These are phyloP conservation scores for Penicillium sp. DNA, from an alignment of 2,329 filamentous ascomycete species.

Conservation along the genomic window DNA sequence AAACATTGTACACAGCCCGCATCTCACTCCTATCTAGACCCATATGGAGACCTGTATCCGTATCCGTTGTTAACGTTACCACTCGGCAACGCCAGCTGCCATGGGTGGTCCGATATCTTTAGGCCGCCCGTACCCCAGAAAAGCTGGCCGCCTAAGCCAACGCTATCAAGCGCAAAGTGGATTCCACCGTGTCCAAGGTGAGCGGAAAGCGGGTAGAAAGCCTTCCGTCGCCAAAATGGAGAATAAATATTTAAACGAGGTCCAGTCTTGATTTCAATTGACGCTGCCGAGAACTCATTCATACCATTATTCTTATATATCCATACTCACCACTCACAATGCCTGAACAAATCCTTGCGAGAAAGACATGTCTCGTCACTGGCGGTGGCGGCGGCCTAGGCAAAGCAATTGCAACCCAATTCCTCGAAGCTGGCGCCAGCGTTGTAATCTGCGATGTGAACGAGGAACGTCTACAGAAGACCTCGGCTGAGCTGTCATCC, in stretches of 20 bases:
- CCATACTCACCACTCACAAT: constrained; percentile 8
- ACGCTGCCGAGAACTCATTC: background rate
- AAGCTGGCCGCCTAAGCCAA: background rate
- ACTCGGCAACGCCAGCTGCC: constrained; percentile 5
- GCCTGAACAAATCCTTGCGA: constrained; percentile 22
- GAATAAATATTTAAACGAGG: constrained; percentile 8
- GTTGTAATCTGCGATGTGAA: constrained; percentile 43
- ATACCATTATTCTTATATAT: background rate
- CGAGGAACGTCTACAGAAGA: constrained; percentile 25
- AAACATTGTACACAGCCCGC: background rate
- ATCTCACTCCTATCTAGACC: background rate
- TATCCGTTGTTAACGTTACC: constrained; percentile 6
- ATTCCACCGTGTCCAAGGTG: background rate
- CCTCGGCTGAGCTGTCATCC: constrained; percentile 24
- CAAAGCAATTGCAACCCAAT: constrained; percentile 37
- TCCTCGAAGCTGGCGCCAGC: constrained; percentile 39
- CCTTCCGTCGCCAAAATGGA: constrained; percentile 9
- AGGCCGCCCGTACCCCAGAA: constrained; percentile 1
- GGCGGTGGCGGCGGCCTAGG: constrained; percentile 42
- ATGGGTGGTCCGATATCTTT: constrained; percentile 8
- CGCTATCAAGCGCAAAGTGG: constrained; percentile 4
- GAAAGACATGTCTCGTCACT: constrained; percentile 35
- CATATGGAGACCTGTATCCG: background rate
- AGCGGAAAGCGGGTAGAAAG: constrained; percentile 12
- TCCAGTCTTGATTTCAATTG: background rate